phyloP scores from a whole-genome alignment of 2,329 filamentous ascomycete species.

The Bretziella fagacearum region DNA sequence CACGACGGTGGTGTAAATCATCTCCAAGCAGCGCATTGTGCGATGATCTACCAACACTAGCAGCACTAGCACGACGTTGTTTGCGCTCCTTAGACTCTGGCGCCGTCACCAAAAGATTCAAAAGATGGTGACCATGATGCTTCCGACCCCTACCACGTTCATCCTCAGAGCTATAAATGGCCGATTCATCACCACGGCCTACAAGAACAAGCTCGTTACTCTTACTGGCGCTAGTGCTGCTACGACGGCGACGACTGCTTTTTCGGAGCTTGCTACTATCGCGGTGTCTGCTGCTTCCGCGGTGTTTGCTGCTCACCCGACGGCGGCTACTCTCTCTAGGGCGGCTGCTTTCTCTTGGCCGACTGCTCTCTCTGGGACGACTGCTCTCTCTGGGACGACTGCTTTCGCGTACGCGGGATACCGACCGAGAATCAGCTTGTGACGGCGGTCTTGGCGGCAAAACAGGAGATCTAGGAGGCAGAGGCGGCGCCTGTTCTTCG shows the following conservation, averaged over 20 bases:
- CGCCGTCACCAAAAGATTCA: neutral
- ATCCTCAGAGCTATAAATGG: slow-evolving; percentile 10
- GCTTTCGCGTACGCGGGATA: slow-evolving; percentile 3
- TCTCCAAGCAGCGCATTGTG: slow-evolving; percentile 5
- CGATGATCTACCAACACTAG: neutral
- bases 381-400: slow-evolving; percentile 3
- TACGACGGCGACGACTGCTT: slow-evolving; percentile 4
- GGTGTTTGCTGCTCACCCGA: neutral
- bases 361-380: neutral
- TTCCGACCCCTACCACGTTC: slow-evolving; percentile 6
- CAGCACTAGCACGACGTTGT: slow-evolving; percentile 3
- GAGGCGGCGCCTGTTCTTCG: slow-evolving; percentile 10
- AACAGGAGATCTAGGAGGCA: neutral
- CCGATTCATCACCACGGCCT: slow-evolving; percentile 4
- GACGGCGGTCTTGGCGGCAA: slow-evolving; percentile 16
- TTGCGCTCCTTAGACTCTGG: slow-evolving; percentile 1
- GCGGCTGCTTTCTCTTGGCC: slow-evolving; percentile 1
- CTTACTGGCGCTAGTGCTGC: neutral
- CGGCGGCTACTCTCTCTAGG: slow-evolving; percentile 1
- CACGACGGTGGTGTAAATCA: neutral
- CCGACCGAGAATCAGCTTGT: slow-evolving; percentile 3
- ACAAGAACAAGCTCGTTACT: neutral
- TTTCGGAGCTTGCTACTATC: slow-evolving; percentile 3
- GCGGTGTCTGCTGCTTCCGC: neutral
- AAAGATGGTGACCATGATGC: neutral